These are phyloP conservation scores for Cordyceps cateniannulata DNA, from an alignment of 2,329 filamentous ascomycete genomes.

Conservation along the genomic window DNA sequence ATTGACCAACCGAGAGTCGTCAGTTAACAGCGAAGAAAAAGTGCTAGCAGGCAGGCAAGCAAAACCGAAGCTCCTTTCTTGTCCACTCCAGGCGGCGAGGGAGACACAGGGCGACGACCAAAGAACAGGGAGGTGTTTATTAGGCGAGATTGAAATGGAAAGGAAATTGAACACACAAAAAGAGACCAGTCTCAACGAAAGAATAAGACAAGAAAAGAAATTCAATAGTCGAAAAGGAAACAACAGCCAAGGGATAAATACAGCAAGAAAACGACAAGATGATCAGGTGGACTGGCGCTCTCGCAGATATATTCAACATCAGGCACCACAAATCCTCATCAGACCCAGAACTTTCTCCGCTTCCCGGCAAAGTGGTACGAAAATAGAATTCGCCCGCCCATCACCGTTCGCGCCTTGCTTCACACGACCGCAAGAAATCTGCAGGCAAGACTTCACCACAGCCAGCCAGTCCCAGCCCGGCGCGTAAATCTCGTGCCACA, in stretches of 20 bases:
- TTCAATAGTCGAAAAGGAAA: background rate
- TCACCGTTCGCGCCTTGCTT: background rate
- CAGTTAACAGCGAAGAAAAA: background rate
- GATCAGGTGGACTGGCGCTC: background rate
- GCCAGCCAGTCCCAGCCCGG: conserved; percentile 2
- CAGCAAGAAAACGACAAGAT: background rate
- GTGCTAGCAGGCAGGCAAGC: background rate
- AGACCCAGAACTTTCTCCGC: too few species aligned
- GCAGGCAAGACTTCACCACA: background rate
- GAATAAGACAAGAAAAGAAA: background rate
- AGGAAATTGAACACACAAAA: background rate
- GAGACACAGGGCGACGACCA: background rate
- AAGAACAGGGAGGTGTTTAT: background rate
- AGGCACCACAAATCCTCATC: background rate
- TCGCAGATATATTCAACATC: background rate
- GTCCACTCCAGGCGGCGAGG: background rate
- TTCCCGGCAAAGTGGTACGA: background rate
- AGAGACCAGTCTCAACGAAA: background rate
- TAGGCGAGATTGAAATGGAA: background rate
- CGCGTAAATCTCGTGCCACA: conserved; percentile 1
- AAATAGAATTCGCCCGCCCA: background rate
- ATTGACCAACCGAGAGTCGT: background rate
- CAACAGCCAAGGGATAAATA: background rate
- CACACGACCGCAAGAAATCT: background rate
- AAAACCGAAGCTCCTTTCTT: background rate